These are phyloP conservation scores for Elaphomyces granulatus DNA, from an alignment of 495 filamentous ascomycete genomes.

Conservation along the genomic window DNA sequence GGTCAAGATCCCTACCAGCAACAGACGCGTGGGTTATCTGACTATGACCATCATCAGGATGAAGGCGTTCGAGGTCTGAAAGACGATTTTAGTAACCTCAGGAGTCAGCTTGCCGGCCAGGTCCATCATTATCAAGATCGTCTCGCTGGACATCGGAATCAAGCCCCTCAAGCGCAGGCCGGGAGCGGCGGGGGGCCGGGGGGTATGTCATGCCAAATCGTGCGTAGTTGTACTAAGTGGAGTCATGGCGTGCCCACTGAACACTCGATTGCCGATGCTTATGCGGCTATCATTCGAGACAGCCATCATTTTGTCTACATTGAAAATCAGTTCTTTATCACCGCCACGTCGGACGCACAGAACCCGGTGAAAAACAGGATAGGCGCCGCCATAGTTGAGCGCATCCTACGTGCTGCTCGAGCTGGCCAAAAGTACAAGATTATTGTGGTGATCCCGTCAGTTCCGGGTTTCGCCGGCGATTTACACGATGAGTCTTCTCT, in stretches of 20 bases:
- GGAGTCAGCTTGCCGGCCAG: constrained; percentile 32
- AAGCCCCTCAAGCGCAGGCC: constrained; percentile 10
- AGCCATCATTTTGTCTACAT: constrained; percentile 85
- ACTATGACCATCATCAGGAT: constrained; percentile 6
- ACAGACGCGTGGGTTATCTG: too few relatives aligned
- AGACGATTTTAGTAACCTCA: constrained; percentile 27
- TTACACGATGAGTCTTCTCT: constrained; percentile 63
- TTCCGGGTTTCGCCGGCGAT: constrained; percentile 87
- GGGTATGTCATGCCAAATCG: constrained; percentile 49
- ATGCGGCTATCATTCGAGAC: constrained; percentile 65
- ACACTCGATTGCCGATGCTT: constrained; percentile 84
- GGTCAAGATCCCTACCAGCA: constrained; percentile 2
- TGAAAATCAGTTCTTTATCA: constrained; percentile 98
- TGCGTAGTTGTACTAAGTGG: constrained; percentile 59
- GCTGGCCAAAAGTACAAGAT: constrained; percentile 66
- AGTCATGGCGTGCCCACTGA: constrained; percentile 52
- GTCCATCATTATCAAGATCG: constrained; percentile 36
- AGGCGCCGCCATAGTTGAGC: constrained; percentile 75
- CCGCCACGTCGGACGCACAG: constrained; percentile 62
- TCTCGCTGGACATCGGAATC: constrained; percentile 12
- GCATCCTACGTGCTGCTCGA: constrained; percentile 64
- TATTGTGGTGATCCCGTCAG: constrained; percentile 71
- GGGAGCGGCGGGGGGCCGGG: constrained; percentile 17
- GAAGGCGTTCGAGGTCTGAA: constrained; percentile 9
- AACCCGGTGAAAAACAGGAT: constrained; percentile 76